phyloP scores from a whole-genome alignment of 1,284 basidiomycete genomes.

The Marasmius tenuissimus region DNA sequence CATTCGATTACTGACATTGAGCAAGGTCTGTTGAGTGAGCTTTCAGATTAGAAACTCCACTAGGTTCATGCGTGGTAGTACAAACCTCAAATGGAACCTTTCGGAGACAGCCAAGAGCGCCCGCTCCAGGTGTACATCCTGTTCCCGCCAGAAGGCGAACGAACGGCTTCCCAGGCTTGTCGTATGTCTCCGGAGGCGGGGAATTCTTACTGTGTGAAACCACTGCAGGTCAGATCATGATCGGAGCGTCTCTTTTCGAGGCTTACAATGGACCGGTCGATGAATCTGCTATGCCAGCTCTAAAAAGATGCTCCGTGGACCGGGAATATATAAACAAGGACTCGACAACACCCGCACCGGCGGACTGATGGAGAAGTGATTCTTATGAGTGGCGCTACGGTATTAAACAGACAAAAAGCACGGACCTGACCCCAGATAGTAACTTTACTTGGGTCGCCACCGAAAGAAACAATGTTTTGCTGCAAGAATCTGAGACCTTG shows the following conservation, averaged over 20 bases:
- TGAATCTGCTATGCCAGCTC: conserved; percentile 55
- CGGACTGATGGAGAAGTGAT: conserved; percentile 37
- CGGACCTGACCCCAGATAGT: conserved; percentile 61
- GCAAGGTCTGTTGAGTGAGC: conserved; percentile 31
- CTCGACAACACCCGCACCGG: conserved; percentile 56
- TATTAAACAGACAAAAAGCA: background rate
- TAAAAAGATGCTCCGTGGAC: conserved; percentile 40
- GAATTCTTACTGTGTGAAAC: conserved; percentile 45
- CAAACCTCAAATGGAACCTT: conserved; percentile 46
- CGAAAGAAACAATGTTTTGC: conserved; percentile 14
- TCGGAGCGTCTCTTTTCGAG: no score
- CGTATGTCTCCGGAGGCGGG: conserved; percentile 50
- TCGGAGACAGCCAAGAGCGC: conserved; percentile 46
- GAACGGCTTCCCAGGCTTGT: conserved; percentile 54
- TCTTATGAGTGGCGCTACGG: background rate
- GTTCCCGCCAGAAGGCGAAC: conserved; percentile 43
- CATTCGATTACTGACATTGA: conserved; percentile 48
- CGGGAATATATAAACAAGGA: conserved; percentile 48
- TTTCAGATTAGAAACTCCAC: background rate
- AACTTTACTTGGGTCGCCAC: conserved; percentile 23
- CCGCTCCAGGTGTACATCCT: conserved; percentile 40
- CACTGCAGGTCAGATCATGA: background rate
- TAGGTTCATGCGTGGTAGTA: background rate
- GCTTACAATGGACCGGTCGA: conserved; percentile 38
- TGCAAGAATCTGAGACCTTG: conserved; percentile 16